Conservation (phyloP, 2,329 filamentous ascomycete genomes). For the Achaetomium macrosporum region DNA sequence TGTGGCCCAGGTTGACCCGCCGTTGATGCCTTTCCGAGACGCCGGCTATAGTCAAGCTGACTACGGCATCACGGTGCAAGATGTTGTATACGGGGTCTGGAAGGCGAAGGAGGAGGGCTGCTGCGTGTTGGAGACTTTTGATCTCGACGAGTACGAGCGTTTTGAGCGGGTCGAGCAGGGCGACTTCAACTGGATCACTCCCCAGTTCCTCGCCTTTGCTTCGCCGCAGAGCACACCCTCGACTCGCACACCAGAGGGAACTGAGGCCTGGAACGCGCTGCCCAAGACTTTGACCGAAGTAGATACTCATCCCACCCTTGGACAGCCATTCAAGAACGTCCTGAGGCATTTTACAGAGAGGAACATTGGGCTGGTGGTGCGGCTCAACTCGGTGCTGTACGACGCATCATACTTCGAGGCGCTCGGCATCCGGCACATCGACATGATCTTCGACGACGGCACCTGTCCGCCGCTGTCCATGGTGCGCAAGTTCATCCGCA, state of each 20-base stretch:
- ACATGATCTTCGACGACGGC: conserved; percentile 99
- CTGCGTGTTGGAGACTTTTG: conserved; percentile 88
- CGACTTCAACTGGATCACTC: conserved; percentile 99
- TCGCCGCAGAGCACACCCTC: conserved; percentile 82
- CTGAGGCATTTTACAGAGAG: conserved; percentile 80
- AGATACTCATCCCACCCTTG: conserved; percentile 62
- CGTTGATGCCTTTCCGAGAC: conserved; percentile 97
- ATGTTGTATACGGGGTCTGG: conserved; percentile 98
- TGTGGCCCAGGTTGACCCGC: conserved; percentile 93
- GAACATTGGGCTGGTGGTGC: conserved; percentile 87
- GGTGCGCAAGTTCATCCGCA: conserved; percentile 90
- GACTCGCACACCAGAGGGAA: conserved; percentile 63
- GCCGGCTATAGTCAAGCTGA: conserved; percentile 98
- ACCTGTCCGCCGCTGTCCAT: conserved; percentile 85
- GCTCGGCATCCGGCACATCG: conserved; percentile 87
- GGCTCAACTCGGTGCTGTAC: conserved; percentile 92
- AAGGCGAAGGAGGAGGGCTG: conserved; percentile 95
- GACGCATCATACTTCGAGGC: conserved; percentile 96
- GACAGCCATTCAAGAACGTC: conserved; percentile 92
- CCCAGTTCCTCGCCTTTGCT: conserved; percentile 91
- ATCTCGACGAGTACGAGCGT: conserved; percentile 92
- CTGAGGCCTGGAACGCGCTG: conserved; percentile 66
- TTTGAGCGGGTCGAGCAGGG: conserved; percentile 96
- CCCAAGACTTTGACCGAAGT: conserved; percentile 73
- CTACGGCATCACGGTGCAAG: conserved; percentile 91